A percentile compares a stretch with the other conserved stretches of the same genome.
Evolutionary conservation across 805 yeast species (phyloP).

Genomic region (Komagataella pastoris): DNA sequence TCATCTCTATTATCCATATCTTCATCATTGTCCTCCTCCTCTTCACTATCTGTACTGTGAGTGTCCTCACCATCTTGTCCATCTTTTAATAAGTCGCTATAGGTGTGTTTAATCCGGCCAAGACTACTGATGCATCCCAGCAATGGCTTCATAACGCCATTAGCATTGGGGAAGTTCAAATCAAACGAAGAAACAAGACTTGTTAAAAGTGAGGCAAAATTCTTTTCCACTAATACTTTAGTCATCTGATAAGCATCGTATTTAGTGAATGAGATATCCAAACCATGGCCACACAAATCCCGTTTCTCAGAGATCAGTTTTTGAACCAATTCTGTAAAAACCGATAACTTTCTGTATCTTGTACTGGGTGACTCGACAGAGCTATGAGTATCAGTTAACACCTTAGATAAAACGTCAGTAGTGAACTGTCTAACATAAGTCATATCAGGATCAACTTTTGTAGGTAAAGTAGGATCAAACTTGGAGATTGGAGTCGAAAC

Average conservation of each 20-base stretch:
- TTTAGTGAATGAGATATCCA: conserved; percentile 33
- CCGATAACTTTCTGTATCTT: conserved; percentile 41
- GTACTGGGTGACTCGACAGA: conserved; percentile 22
- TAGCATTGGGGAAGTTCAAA: conserved; percentile 57
- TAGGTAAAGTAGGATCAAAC: conserved; percentile 27
- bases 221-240: conserved; percentile 55
- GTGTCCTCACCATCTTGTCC: conserved; percentile 5
- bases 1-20: conserved; percentile 42
- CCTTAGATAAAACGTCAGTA: conserved; percentile 52
- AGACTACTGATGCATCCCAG: conserved; percentile 45
- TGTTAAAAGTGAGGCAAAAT: conserved; percentile 43
- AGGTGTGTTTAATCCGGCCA: conserved; percentile 41
- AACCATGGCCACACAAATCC: conserved; percentile 25
- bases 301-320: conserved; percentile 28
- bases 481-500: conserved; percentile 45
- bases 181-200: conserved; percentile 53
- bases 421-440: conserved; percentile 61
- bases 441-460: conserved; percentile 54
- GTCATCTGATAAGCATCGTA: conserved; percentile 55
- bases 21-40: conserved; percentile 42
- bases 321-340: conserved; percentile 34
- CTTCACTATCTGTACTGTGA: conserved; percentile 30
- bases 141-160: conserved; percentile 41
- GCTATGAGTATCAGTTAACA: conserved; percentile 36
- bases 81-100: conserved; percentile 44